phyloP scores from a whole-genome alignment of 2,329 filamentous ascomycete genomes.

The Fusarium buharicum region DNA sequence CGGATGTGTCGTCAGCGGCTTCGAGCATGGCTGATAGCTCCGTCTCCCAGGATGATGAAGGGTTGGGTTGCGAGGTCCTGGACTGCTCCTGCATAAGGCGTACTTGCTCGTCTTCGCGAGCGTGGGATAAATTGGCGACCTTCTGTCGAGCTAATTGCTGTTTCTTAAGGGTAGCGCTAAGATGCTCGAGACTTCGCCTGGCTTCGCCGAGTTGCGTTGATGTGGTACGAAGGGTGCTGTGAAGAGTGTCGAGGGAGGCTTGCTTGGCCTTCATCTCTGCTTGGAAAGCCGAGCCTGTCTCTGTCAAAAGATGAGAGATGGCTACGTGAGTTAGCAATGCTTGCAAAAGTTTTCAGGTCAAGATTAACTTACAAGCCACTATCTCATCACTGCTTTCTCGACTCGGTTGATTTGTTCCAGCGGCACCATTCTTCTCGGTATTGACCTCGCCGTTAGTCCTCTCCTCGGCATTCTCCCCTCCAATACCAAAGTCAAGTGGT shows the following conservation, averaged over 20 bases:
- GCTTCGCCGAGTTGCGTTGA: constrained; percentile 83
- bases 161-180: constrained; percentile 72
- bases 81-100: constrained; percentile 57
- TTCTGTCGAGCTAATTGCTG: constrained; percentile 75
- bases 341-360: neutral
- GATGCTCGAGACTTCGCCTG: constrained; percentile 75
- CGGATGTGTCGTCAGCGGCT: constrained; percentile 53
- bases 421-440: constrained; percentile 56
- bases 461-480: constrained; percentile 67
- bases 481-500: constrained; percentile 94
- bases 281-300: constrained; percentile 82
- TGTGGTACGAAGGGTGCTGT: constrained; percentile 81
- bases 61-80: constrained; percentile 56
- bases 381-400: constrained; percentile 83
- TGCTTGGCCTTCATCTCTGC: constrained; percentile 86
- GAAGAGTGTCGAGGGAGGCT: constrained; percentile 81
- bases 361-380: constrained; percentile 72
- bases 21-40: constrained; percentile 62
- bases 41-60: constrained; percentile 62
- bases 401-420: constrained; percentile 64
- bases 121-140: constrained; percentile 80
- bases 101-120: constrained; percentile 75
- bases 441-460: constrained; percentile 56
- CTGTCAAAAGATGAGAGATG: constrained; percentile 82
- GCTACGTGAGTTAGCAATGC: constrained; percentile 57